phyloP scores from a whole-genome alignment of 176 grass and related monocot species.

The Thalia dealbata region DNA sequence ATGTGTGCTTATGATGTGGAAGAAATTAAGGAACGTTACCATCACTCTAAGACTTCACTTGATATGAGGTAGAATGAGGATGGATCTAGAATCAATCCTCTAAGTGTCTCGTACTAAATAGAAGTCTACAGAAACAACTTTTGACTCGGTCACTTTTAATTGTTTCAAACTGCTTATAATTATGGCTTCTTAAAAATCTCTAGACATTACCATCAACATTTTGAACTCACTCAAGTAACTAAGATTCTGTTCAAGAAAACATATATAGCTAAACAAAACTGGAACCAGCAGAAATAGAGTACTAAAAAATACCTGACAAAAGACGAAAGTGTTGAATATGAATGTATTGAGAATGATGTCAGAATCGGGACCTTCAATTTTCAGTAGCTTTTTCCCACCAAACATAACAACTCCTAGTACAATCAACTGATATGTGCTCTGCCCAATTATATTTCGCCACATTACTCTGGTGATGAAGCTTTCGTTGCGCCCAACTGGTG shows the following conservation, averaged over 20 bases:
- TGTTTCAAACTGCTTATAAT: background rate
- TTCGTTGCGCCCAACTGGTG: slow-evolving; percentile 46
- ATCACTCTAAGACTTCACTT: too few species aligned
- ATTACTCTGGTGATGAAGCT: slow-evolving; percentile 82
- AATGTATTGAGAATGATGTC: slow-evolving; percentile 56
- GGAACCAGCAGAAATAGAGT: background rate
- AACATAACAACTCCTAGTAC: slow-evolving; percentile 66
- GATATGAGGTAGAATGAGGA: too few species aligned
- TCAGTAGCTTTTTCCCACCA: slow-evolving; percentile 40
- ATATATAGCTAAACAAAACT: background rate
- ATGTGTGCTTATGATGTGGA: too few species aligned
- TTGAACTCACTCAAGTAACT: too few species aligned
- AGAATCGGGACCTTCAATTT: slow-evolving; percentile 21
- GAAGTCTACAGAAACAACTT: too few species aligned
- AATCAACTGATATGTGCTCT: slow-evolving; percentile 74
- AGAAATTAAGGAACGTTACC: too few species aligned
- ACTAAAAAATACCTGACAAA: slow-evolving; percentile 59
- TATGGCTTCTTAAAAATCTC: too few species aligned
- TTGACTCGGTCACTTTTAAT: background rate
- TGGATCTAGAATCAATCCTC: too few species aligned
- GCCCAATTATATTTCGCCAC: slow-evolving; percentile 88
- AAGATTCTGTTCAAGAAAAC: background rate
- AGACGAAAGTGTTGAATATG: slow-evolving; percentile 86
- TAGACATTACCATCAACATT: too few species aligned
- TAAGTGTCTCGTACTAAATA: too few species aligned